Percentiles rank a stretch among this genome's conserved stretches.
Evolutionary conservation across 176 grass and related monocot species (phyloP).

Genomic region (Oryza glaberrima): DNA sequence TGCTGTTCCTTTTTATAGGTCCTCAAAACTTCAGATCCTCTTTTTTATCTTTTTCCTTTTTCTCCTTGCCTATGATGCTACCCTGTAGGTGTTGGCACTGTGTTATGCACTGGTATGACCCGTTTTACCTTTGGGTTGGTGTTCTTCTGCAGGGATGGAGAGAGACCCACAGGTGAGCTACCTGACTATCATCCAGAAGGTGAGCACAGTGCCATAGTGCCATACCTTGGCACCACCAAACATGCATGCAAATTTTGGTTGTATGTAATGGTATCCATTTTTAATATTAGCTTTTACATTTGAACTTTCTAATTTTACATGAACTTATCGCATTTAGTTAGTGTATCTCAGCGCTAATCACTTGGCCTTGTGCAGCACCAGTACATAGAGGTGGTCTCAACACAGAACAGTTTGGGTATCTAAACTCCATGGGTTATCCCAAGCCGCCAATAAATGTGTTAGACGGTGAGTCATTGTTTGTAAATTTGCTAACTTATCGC

Average conservation of each 20-base stretch:
- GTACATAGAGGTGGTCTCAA: background rate
- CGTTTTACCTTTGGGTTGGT: background rate
- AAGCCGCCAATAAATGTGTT: background rate
- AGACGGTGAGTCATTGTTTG: slow-evolving; percentile 1
- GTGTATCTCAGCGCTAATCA: slow-evolving; percentile 2
- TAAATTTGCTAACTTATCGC: background rate
- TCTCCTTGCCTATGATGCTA: too few relatives aligned
- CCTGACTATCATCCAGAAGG: slow-evolving; percentile 12
- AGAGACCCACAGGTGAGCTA: background rate
- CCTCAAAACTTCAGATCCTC: too few relatives aligned
- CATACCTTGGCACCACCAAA: background rate
- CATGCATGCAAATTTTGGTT: background rate
- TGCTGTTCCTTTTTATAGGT: too few relatives aligned
- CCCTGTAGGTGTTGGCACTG: too few relatives aligned
- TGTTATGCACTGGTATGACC: background rate
- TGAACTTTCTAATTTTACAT: background rate
- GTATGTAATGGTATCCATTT: background rate
- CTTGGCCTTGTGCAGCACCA: slow-evolving; percentile 2
- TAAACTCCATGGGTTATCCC: slow-evolving; percentile 19
- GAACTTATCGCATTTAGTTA: background rate
- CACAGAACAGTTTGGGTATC: background rate
- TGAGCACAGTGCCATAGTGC: slow-evolving; percentile 5
- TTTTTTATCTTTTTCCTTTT: too few relatives aligned
- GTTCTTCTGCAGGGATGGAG: background rate
- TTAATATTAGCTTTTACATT: background rate